Base-by-base conservation (phyloP, 139 green algal genomes). In the Protoeuglena noctilucae region DNA sequence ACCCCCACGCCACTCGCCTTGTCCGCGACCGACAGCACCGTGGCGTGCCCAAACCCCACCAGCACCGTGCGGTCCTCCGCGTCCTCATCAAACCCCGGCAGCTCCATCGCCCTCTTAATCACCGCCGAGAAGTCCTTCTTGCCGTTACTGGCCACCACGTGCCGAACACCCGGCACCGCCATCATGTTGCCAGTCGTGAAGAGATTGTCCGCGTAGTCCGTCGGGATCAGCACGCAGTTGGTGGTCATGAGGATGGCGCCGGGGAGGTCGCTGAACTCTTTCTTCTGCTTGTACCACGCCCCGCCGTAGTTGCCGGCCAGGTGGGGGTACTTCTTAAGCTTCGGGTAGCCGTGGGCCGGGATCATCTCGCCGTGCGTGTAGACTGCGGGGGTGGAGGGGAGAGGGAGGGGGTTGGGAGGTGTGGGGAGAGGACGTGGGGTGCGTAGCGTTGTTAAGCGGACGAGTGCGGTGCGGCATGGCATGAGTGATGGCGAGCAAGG, bases 351-450 rank as follows among this genome's bases (percentile, higher is more conserved):
- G 45, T 87, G 78, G 0, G 71, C 78, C 16, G 77, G 77, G 51
- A 86, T 67, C 69, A 85, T 79, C 76, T 86, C 77, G 16, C 76
- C 76, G 52, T 86, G 78, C n/a, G 78, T 87, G 77, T 84, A 87
- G 14, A 87, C 60, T n/a, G n/a, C n/a, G n/a, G n/a, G n/a, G n/a
- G n/a, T n/a, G n/a, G n/a, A n/a, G n/a, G n/a, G n/a, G n/a, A n/a
- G n/a, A n/a, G n/a, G n/a, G n/a, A n/a, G n/a, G n/a, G n/a, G n/a
- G n/a, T n/a, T n/a, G n/a, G n/a, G n/a, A n/a, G n/a, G n/a, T n/a
- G n/a, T n/a, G n/a, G n/a, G n/a, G n/a, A n/a, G n/a, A n/a, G n/a
- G n/a, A n/a, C n/a, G n/a, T n/a, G n/a, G n/a, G n/a, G n/a, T n/a
- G n/a, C n/a, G n/a, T n/a, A n/a, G n/a, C n/a, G n/a, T n/a, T n/a